phyloP scores from a whole-genome alignment of 345 rosid species.

The Camelina sativa region DNA sequence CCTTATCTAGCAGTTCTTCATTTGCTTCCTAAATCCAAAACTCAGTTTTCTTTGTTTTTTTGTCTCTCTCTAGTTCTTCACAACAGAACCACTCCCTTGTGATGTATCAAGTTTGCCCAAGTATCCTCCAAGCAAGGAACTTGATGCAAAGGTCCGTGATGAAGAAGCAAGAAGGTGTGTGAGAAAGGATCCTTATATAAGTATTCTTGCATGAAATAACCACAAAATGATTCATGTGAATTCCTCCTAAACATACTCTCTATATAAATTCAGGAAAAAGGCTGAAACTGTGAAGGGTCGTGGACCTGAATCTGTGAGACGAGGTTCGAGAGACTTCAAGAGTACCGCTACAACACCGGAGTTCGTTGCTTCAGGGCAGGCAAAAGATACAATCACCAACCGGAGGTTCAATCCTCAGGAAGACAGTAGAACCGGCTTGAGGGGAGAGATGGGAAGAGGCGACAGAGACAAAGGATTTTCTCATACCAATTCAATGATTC shows the following conservation, averaged over 20 bases:
- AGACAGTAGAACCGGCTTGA: conserved; percentile 29
- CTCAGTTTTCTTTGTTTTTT: background rate
- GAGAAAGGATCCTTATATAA: background rate
- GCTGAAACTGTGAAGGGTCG: conserved; percentile 65
- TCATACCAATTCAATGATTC: conserved; percentile 41
- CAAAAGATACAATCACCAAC: conserved; percentile 42
- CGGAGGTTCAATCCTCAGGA: conserved; percentile 20
- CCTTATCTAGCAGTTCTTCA: conserved; percentile 17
- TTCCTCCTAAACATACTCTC: conserved; percentile 11
- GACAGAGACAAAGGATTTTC: conserved; percentile 28
- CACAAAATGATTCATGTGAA: conserved; percentile 1
- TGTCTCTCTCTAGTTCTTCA: conserved; percentile 62
- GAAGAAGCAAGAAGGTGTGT: conserved; percentile 66
- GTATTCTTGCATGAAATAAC: background rate
- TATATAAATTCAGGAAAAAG: conserved; percentile 56
- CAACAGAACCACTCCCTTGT: conserved; percentile 63
- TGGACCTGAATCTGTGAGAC: conserved; percentile 70
- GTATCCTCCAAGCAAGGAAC: conserved; percentile 82
- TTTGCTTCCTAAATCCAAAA: background rate
- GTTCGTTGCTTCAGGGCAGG: conserved; percentile 58
- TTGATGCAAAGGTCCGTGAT: conserved; percentile 63
- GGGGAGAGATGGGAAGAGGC: conserved; percentile 30
- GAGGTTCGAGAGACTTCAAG: conserved; percentile 58
- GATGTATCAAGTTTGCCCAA: conserved; percentile 70
- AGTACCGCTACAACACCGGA: conserved; percentile 57